Evolutionary conservation across 768 basidiomycete genomes (phyloP), one percentile per base, ranked within the genome.

Genomic region (Pleurotus tuber-regium): DNA sequence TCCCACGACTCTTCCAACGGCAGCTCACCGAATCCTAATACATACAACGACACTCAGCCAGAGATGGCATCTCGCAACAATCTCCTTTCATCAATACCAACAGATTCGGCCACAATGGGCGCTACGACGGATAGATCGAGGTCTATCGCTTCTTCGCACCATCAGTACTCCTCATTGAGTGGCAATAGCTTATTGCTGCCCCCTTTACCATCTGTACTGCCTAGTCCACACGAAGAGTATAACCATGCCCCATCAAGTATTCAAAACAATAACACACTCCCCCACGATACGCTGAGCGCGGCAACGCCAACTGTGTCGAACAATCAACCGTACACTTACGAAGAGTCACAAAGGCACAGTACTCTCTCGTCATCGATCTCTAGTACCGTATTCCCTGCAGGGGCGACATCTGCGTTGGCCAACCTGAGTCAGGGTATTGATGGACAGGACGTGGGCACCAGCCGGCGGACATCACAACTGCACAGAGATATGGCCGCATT

Each of bases 1-100:
- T 23, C 21, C 19, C 26, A 33, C 14, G 49, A 25, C 11, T 39
- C 36, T 10, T 26, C 49, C 4, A 31, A 18, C 25, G 36, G 29
- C 7, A 31, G 38, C 38, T 41, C 35, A 19, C 29, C 36, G 6
- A 39, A 39, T 19, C 24, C 49, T 28, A 41, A 33, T n/a, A 31
- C 39, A 21, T 39, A 50, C 24, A 25, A 19, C 35, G 40, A 26
- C 38, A 10, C 16, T 12, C 36, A 50, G 31, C 46, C 46, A 18
- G 46, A 48, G 21, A 48, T 23, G 46, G 7, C 46, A 11, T 33
- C 46, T 16, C 46, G 46, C 11, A 48, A 48, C 23, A 18, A 48
- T 48, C 46, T 48, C 14, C 28, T 48, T n/a, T 48, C 46, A n/a
- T n/a, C 46, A 14, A 48, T 48, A n/a, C 29, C 46, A 19, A 35